These are phyloP conservation scores for Lyophyllum atratum DNA, from an alignment of 768 basidiomycete species.

Conservation along the genomic window DNA sequence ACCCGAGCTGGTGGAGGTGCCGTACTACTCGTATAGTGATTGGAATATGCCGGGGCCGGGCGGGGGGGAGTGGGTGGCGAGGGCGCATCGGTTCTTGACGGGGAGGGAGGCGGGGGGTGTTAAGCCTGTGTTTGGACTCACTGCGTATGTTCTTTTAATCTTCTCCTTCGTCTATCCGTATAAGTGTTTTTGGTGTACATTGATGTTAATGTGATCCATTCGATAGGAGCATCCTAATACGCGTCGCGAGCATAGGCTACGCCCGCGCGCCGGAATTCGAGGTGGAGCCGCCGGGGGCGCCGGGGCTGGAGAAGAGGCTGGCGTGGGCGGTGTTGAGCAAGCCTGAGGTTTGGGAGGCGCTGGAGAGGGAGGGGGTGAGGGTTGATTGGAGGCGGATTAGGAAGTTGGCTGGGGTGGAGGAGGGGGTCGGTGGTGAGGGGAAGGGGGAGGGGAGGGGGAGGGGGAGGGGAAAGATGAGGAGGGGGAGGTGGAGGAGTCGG, in stretches of 20 bases:
- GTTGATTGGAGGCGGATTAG: slow-evolving; percentile 33
- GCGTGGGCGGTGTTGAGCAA: slow-evolving; percentile 44
- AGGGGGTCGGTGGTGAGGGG: slow-evolving; percentile 13
- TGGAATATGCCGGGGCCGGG: slow-evolving; percentile 44
- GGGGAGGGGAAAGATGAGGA: slow-evolving; percentile 5
- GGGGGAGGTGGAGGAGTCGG: slow-evolving; percentile 15
- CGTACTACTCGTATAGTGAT: slow-evolving; percentile 70
- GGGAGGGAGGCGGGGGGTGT: slow-evolving; percentile 83
- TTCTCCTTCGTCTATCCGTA: neutral
- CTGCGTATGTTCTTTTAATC: slow-evolving; percentile 55
- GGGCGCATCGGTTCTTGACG: slow-evolving; percentile 82
- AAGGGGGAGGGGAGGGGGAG: slow-evolving; percentile 14
- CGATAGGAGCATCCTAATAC: slow-evolving; percentile 45
- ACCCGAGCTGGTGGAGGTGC: slow-evolving; percentile 52
- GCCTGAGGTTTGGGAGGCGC: slow-evolving; percentile 39
- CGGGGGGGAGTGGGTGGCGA: slow-evolving; percentile 37
- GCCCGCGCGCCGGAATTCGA: slow-evolving; percentile 47
- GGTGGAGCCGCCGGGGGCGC: slow-evolving; percentile 33
- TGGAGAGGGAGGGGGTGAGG: slow-evolving; percentile 35
- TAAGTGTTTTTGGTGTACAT: neutral
- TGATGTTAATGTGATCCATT: neutral
- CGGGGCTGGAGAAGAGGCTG: slow-evolving; percentile 38
- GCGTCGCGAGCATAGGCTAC: slow-evolving; percentile 46
- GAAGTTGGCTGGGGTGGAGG: slow-evolving; percentile 23
- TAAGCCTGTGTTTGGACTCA: slow-evolving; percentile 88